Base-by-base conservation (phyloP, 768 basidiomycete species). In the Dioszegia crocea region DNA sequence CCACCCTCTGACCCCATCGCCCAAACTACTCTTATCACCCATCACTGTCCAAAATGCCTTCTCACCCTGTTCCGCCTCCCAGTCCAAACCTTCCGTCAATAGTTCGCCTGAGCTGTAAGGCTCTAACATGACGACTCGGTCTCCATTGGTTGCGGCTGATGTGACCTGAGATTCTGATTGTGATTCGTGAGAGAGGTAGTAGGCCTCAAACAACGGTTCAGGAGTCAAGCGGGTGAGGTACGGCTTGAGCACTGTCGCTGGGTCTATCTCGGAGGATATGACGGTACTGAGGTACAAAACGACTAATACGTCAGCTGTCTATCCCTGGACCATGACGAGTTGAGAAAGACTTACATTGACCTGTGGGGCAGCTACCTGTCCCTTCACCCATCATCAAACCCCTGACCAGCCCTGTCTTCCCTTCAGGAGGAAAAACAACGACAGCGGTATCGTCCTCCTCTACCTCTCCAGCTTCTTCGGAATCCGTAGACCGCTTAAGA, bases 301-400 rank as follows among this genome's bases (percentile, higher is more conserved):
- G 31, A 45, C 61, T 62, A 31, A 27, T 19, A 33, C 33, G 14
- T 33, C 33, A 33, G 33, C 33, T 33, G 6, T 33, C 33, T n/a
- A n/a, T n/a, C n/a, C n/a, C n/a, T n/a, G n/a, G n/a, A n/a, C n/a
- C n/a, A n/a, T n/a, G n/a, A n/a, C n/a, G n/a, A n/a, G n/a, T n/a
- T n/a, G n/a, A n/a, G n/a, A n/a, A n/a, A n/a, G 21, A 68, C 77
- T 67, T 51, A 77, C 77, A 77, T 62, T 78, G 74, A 16, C 74
- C 74, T 17, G 61, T 40, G 0, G 77, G 77, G 61, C 76, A 77
- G 30, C 68, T 70, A 1, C 75, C 76, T 1, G 76, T 78, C 4
- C 74, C 75, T 39, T 73, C 66, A 11, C 77, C 77, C 64, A 76
- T 76, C 23, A 76, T 27, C 47, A 77, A 56, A 19, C 57, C 72